A percentile compares a stretch with the other conserved stretches of the same genome.
These are phyloP conservation scores for Piper longum DNA, from an alignment of 164 flowering plant species.

Conservation along the genomic window DNA sequence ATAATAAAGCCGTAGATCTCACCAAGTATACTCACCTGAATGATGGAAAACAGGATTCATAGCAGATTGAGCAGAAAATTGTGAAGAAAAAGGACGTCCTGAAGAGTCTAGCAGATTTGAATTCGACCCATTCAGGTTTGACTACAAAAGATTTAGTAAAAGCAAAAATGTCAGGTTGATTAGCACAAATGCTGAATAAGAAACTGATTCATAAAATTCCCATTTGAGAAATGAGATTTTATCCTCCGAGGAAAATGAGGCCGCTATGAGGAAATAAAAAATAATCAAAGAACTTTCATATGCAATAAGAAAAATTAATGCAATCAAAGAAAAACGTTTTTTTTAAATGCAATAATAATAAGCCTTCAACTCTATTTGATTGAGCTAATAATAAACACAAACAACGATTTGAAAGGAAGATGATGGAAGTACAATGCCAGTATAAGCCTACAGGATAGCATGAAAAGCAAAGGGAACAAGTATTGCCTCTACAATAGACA, in stretches of 20 bases:
- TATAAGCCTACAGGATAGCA: not conserved
- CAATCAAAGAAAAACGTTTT: too few relatives aligned
- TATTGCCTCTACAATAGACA: not conserved
- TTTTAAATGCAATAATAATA: not conserved
- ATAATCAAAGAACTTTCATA: not conserved
- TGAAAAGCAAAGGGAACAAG: not conserved
- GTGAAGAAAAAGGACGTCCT: conserved; percentile 54
- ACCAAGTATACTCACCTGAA: conserved; percentile 26
- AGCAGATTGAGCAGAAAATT: conserved; percentile 70
- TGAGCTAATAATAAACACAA: not conserved
- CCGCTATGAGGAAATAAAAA: not conserved
- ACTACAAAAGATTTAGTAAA: conserved; percentile 22
- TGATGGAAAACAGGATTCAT: conserved; percentile 65
- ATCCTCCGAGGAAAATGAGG: too few relatives aligned
- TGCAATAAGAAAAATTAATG: not conserved
- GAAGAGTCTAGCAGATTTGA: conserved; percentile 60
- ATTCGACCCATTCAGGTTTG: conserved; percentile 52
- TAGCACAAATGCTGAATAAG: not conserved
- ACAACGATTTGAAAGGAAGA: too few relatives aligned
- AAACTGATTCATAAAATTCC: too few relatives aligned
- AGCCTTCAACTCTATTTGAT: not conserved
- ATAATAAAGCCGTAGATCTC: conserved; percentile 1
- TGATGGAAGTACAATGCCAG: not conserved
- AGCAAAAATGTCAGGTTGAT: not conserved
- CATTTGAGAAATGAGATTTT: too few relatives aligned